These are phyloP conservation scores for Dryas drummondii DNA, from an alignment of 306 rosid species.

Conservation along the genomic window DNA sequence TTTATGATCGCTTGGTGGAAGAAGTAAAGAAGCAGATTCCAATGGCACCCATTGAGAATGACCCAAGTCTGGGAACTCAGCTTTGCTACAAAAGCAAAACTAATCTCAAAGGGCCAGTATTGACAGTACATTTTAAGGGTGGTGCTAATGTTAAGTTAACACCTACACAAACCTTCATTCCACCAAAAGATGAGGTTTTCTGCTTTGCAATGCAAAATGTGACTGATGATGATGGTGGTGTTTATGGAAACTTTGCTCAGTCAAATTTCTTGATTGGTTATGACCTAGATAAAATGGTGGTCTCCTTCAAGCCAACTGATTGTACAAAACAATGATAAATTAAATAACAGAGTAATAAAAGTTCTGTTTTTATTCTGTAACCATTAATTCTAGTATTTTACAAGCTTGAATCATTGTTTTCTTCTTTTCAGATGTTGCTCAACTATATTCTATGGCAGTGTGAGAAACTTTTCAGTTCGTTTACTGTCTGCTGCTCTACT, in stretches of 20 bases:
- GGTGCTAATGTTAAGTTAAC: slow-evolving; percentile 43
- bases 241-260: slow-evolving; percentile 57
- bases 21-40: slow-evolving; percentile 36
- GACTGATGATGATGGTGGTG: slow-evolving; percentile 12
- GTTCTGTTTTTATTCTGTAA: too few species aligned
- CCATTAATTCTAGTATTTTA: too few species aligned
- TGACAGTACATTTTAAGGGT: slow-evolving; percentile 51
- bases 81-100: background rate
- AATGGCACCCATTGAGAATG: slow-evolving; percentile 38
- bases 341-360: too few species aligned
- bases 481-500: too few species aligned
- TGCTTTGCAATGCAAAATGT: slow-evolving; percentile 48
- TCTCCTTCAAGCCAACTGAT: slow-evolving; percentile 59
- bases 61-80: slow-evolving; percentile 30
- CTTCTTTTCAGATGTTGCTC: too few species aligned
- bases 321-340: slow-evolving; percentile 29
- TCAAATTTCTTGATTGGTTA: slow-evolving; percentile 52
- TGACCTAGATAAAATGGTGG: slow-evolving; percentile 37
- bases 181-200: slow-evolving; percentile 47
- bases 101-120: background rate
- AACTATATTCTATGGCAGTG: too few species aligned
- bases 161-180: slow-evolving; percentile 45
- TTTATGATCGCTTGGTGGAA: slow-evolving; percentile 32
- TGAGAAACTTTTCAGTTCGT: too few species aligned
- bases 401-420: too few species aligned